Base-by-base conservation (phyloP, 2,329 filamentous ascomycete genomes). In the Verticillium albo-atrum region DNA sequence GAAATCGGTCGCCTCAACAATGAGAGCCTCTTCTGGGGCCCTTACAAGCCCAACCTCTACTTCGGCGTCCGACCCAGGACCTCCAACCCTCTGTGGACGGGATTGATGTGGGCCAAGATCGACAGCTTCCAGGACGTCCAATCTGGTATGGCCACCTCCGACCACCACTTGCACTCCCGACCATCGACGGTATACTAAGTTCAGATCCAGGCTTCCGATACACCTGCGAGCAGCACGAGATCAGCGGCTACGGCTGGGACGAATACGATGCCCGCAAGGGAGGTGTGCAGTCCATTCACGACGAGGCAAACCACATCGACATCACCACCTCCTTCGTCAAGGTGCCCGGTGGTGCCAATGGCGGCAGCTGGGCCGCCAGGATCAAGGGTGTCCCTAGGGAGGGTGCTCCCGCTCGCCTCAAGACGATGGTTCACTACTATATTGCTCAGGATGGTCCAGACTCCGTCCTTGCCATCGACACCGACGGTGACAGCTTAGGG, bases 241-340 rank as follows among this genome's bases (percentile, higher is more conserved):
- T 99, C 83, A 89, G 87, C 54, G 94, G 94, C 59, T 99, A 99
- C 73, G 95, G 95, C 63, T 99, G 95, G 95, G 93, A 98, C 68
- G 91, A 96, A 72, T 99, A 96, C 73, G 95, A 99, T 75, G 88
- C 92, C 25, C 84, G 95, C 60, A 89, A 83, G 59, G 95, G 95
- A 63, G 95, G 95, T 59, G 82, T 90, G 25, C 92, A 99, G 75
- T 90, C 90, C 1, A 94, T 99, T 61, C 92, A 96, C 70, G 95
- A 99, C 73, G 87, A 88, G 58, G 89, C 85, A 55, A 99, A 99
- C 75, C 85, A 84, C 60, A 83, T 99, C 65, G 93, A 98, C 75
- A 84, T 99, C 63, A 96, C 90, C 9, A 97, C 94, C 51, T 90
- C 91, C 56, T 97, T 98, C 75, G 87, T 97, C 70, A 99, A 98